Percentiles rank a stretch among this genome's conserved stretches.
Conservation (phyloP, 1,284 basidiomycete genomes). For the Gomphus bonarii region DNA sequence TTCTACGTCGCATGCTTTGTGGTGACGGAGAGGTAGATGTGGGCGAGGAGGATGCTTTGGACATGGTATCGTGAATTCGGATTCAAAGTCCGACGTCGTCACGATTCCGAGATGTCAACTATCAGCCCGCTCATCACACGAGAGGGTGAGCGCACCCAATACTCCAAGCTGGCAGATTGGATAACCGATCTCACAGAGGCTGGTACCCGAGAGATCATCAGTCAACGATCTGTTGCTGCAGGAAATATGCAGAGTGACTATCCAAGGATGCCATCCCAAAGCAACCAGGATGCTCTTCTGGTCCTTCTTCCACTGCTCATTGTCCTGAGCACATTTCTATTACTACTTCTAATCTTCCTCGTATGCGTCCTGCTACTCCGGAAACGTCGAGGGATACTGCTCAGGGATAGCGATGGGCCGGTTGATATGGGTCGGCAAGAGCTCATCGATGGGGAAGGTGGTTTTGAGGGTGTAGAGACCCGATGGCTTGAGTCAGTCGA, state of each 20-base stretch:
- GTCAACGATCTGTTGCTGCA: neutral
- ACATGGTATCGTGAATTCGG: conserved; percentile 3
- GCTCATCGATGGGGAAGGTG: conserved; percentile 81
- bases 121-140: neutral
- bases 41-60: conserved; percentile 15
- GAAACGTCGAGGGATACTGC: conserved; percentile 68
- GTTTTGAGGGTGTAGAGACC: conserved; percentile 82
- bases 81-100: conserved; percentile 9
- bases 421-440: conserved; percentile 90
- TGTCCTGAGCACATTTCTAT: conserved; percentile 85
- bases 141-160: conserved; percentile 1
- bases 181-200: neutral
- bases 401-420: conserved; percentile 85
- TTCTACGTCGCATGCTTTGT: conserved; percentile 27
- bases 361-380: conserved; percentile 79
- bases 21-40: conserved; percentile 28
- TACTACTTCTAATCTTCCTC: conserved; percentile 85
- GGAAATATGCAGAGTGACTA: neutral
- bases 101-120: conserved; percentile 2
- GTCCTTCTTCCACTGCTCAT: conserved; percentile 87
- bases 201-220: neutral
- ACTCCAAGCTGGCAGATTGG: conserved; percentile 3
- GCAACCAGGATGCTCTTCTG: conserved; percentile 47
- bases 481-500: conserved; percentile 85
- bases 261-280: neutral